phyloP scores from a whole-genome alignment of 1,139 yeast genomes.

The Zygoascus hellenicus region DNA sequence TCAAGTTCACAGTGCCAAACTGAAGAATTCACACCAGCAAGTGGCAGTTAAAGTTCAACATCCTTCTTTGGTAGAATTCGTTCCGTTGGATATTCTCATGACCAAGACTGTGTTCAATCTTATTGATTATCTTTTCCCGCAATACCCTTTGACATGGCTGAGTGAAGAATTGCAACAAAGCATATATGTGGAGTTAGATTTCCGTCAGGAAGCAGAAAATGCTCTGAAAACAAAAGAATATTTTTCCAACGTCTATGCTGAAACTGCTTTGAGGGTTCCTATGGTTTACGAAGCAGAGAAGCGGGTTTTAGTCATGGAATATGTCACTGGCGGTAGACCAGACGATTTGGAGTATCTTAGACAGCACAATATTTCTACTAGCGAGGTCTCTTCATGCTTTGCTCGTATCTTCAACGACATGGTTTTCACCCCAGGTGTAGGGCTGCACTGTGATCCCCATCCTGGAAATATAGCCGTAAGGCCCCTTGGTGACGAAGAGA shows the following conservation, averaged over 20 bases:
- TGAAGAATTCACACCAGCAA: slow-evolving; percentile 54
- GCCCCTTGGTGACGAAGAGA: slow-evolving; percentile 18
- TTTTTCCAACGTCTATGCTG: slow-evolving; percentile 49
- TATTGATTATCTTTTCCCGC: slow-evolving; percentile 80
- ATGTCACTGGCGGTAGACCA: slow-evolving; percentile 68
- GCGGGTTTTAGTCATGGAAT: slow-evolving; percentile 85
- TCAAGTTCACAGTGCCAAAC: slow-evolving; percentile 79
- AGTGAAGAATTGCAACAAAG: slow-evolving; percentile 86
- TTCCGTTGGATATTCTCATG: slow-evolving; percentile 79
- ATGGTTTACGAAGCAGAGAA: slow-evolving; percentile 57
- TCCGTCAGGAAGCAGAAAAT: slow-evolving; percentile 78
- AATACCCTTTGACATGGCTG: slow-evolving; percentile 88
- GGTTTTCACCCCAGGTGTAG: slow-evolving; percentile 91
- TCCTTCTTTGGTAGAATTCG: slow-evolving; percentile 80
- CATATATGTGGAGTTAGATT: slow-evolving; percentile 83
- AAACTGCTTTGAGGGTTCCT: slow-evolving; percentile 80
- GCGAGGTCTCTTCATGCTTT: slow-evolving; percentile 76
- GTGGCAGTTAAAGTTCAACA: slow-evolving; percentile 97
- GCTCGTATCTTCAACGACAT: slow-evolving; percentile 88
- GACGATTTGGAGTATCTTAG: slow-evolving; percentile 68
- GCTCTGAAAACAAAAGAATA: slow-evolving; percentile 63
- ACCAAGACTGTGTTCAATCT: slow-evolving; percentile 70
- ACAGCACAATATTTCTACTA: slow-evolving; percentile 57
- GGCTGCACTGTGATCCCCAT: slow-evolving; percentile 96
- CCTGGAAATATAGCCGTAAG: slow-evolving; percentile 92